These are phyloP conservation scores for Macaranga tanarius DNA, from an alignment of 441 rosid genomes.

Conservation along the genomic window DNA sequence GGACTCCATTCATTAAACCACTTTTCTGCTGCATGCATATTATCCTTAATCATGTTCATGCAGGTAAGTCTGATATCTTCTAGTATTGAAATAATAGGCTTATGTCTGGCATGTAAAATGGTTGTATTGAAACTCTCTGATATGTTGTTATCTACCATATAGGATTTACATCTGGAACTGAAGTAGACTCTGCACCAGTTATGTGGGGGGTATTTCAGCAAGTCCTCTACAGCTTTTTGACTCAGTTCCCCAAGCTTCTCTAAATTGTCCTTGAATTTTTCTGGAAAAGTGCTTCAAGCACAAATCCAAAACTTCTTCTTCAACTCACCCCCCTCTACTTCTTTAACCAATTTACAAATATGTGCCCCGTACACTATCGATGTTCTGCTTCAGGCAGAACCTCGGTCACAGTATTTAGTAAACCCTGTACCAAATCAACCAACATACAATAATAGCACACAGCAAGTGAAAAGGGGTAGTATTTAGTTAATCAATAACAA, in stretches of 20 bases:
- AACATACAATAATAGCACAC: too few species aligned
- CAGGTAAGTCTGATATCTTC: not conserved
- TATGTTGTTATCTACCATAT: not conserved
- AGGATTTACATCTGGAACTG: not conserved
- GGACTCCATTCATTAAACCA: not conserved
- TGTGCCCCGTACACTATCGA: not conserved
- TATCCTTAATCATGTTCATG: not conserved
- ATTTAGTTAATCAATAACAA: too few species aligned
- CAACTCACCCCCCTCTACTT: not conserved
- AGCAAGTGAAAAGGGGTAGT: too few species aligned
- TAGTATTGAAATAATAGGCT: not conserved
- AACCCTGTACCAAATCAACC: too few species aligned
- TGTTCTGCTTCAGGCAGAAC: not conserved
- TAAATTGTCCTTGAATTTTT: too few species aligned
- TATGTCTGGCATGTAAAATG: not conserved
- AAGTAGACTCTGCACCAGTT: not conserved
- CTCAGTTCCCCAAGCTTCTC: not conserved
- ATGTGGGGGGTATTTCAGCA: not conserved
- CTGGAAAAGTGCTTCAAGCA: not conserved
- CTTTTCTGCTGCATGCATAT: not conserved
- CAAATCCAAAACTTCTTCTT: too few species aligned
- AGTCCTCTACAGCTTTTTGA: not conserved
- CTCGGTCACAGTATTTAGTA: too few species aligned
- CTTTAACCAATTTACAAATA: not conserved
- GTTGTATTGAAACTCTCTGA: not conserved